These are phyloP conservation scores for Trematosphaeria pertusa DNA, from an alignment of 2,329 filamentous ascomycete genomes.

Conservation along the genomic window DNA sequence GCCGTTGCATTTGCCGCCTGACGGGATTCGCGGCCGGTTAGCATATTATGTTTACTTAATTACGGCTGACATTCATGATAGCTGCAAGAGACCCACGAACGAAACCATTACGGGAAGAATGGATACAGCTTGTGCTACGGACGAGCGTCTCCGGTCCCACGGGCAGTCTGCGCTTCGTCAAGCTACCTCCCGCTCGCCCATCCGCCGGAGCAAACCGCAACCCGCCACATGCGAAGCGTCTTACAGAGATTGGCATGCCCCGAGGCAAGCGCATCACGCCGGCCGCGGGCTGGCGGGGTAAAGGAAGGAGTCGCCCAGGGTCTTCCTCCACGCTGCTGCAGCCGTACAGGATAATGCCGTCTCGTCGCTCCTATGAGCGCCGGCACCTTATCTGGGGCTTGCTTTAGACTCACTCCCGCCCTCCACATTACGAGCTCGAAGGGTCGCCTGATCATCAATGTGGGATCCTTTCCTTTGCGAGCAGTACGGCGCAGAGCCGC, in stretches of 20 bases:
- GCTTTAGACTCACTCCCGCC: slow-evolving; percentile 21
- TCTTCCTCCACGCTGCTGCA: slow-evolving; percentile 33
- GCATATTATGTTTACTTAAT: slow-evolving; percentile 19
- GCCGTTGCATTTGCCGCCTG: slow-evolving; percentile 21
- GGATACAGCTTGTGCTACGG: not conserved
- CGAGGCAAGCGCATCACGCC: slow-evolving; percentile 16
- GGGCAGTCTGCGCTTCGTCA: not conserved
- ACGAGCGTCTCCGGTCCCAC: not conserved
- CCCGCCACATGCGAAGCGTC: not conserved
- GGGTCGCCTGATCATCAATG: slow-evolving; percentile 35
- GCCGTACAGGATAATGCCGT: slow-evolving; percentile 35
- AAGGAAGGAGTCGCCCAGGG: slow-evolving; percentile 22
- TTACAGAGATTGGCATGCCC: slow-evolving; percentile 2
- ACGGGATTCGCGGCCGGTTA: slow-evolving; percentile 23
- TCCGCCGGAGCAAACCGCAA: not conserved
- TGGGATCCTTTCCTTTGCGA: slow-evolving; percentile 14
- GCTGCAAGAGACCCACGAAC: slow-evolving; percentile 13
- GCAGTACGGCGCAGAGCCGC: slow-evolving; percentile 40
- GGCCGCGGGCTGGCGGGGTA: slow-evolving; percentile 44
- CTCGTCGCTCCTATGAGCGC: slow-evolving; percentile 21
- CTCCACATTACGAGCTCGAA: slow-evolving; percentile 21
- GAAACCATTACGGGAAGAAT: not conserved
- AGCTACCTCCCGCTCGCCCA: not conserved
- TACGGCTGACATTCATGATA: slow-evolving; percentile 23
- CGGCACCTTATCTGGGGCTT: slow-evolving; percentile 41